These are phyloP conservation scores for Didymellaceae sp. DNA, from an alignment of 2,329 filamentous ascomycete species.

Conservation along the genomic window DNA sequence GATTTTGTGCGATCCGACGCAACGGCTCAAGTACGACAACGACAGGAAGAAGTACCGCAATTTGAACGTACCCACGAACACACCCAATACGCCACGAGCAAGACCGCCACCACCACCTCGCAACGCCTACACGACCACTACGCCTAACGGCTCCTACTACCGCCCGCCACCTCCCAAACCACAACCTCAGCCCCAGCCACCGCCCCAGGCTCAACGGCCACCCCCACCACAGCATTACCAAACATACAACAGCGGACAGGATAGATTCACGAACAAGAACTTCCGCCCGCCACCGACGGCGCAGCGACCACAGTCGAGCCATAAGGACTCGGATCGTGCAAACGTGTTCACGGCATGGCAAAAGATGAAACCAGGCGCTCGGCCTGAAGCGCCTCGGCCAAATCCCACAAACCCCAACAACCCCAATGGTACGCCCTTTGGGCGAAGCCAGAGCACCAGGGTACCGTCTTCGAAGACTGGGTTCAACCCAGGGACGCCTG, in stretches of 20 bases:
- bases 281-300: slow-evolving; percentile 49
- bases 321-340: slow-evolving; percentile 48
- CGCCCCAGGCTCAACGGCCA: slow-evolving; percentile 27
- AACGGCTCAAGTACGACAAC: slow-evolving; percentile 67
- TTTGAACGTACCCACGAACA: slow-evolving; percentile 42
- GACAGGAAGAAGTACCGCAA: slow-evolving; percentile 58
- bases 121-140: slow-evolving; percentile 51
- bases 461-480: slow-evolving; percentile 61
- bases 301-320: slow-evolving; percentile 37
- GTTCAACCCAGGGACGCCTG: slow-evolving; percentile 64
- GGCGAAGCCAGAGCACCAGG: slow-evolving; percentile 48
- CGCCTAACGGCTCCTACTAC: slow-evolving; percentile 43
- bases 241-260: slow-evolving; percentile 49
- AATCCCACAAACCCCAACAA: slow-evolving; percentile 34
- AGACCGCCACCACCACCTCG: slow-evolving; percentile 54
- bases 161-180: slow-evolving; percentile 39
- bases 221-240: slow-evolving; percentile 37
- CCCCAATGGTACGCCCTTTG: slow-evolving; percentile 47
- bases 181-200: slow-evolving; percentile 22
- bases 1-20: slow-evolving; percentile 67
- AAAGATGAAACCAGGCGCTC: slow-evolving; percentile 52
- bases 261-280: slow-evolving; percentile 52
- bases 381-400: slow-evolving; percentile 35
- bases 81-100: slow-evolving; percentile 49
- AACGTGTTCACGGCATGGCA: slow-evolving; percentile 59